Evolutionary conservation across 2,329 filamentous ascomycete species (phyloP), one percentile per base, ranked within the genome.

Genomic region (Colletotrichum nymphaeae): DNA sequence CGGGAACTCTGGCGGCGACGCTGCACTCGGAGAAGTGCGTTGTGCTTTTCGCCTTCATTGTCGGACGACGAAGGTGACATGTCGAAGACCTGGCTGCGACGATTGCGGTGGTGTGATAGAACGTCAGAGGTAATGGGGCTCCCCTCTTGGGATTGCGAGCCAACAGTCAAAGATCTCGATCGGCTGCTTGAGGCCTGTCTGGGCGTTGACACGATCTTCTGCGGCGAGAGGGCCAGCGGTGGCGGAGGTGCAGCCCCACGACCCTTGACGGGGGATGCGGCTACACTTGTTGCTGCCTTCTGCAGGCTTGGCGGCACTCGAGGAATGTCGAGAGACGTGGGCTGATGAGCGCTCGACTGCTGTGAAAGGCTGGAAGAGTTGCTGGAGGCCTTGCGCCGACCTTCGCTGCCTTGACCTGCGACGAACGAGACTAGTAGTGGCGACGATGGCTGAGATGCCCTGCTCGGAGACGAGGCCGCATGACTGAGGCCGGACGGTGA

Each of bases 51-150:
- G 63, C 97, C 95, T 83, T 99, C 97, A 73, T 97, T 99, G 80
- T 99, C 97, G 0, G 97, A 99, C 0, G 96, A 98, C 0, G 97
- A 98, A 3, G 97, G 97, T 2, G 97, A 99, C 84, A 98, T 93
- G 81, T 98, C 96, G 78, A 98, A 95, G 2, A 98, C 93, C 79
- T 98, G 97, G 80, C 96, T 98, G 77, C 95, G 91, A 52, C 97
- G 92, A 81, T 98, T 98, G 78, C 95, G 92, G 79, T 98, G 95
- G 63, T 92, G 90, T 9, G 89, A 87, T 56, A 93, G 90, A 64
- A 93, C 90, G 67, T 93, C 91, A 2, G 92, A 87, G 8, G 90
- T 85, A 19, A 94, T 88, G 7, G 93, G 90, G 76, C 97, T 97
- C 32, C 94, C 94, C 78, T 98, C 97, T 81, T 98, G 94, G n/a